Evolutionary conservation across 208 protist genomes (phyloP).

Genomic region (Acanthamoeba divionensis): DNA sequence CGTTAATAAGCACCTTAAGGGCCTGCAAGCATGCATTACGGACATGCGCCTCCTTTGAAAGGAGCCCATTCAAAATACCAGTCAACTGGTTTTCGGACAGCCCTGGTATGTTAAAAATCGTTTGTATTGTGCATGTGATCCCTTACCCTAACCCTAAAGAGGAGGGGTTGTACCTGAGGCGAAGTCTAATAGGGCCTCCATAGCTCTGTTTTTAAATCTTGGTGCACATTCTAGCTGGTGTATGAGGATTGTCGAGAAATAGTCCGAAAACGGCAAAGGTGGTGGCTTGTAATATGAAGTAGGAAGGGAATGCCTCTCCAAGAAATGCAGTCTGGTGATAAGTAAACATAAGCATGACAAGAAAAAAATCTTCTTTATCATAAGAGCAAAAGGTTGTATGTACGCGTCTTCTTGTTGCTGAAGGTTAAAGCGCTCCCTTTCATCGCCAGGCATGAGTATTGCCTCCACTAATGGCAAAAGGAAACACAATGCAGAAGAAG

Average conservation of each 20-base stretch:
- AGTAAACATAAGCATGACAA: neutral
- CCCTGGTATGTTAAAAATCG: neutral
- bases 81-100: conserved; percentile 21
- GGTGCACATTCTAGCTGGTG: conserved; percentile 11
- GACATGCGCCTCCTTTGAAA: conserved; percentile 29
- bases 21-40: conserved; percentile 27
- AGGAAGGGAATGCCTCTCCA: neutral
- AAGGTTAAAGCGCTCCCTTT: neutral
- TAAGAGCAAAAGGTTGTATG: neutral
- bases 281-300: neutral
- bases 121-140: neutral
- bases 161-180: neutral
- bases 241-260: neutral
- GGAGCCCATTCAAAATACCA: neutral
- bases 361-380: too few species aligned
- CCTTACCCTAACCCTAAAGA: neutral
- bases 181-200: conserved; percentile 24
- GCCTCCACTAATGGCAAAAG: conserved; percentile 24
- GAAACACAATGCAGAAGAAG: neutral
- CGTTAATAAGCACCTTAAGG: neutral
- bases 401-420: conserved; percentile 7
- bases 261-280: neutral
- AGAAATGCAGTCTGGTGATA: neutral
- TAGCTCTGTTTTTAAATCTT: conserved; percentile 33
- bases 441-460: conserved; percentile 15